A percentile compares a stretch with the other conserved stretches of the same genome.
Evolutionary conservation across 345 rosid species (phyloP).

Genomic region (Cardamine resedifolia): DNA sequence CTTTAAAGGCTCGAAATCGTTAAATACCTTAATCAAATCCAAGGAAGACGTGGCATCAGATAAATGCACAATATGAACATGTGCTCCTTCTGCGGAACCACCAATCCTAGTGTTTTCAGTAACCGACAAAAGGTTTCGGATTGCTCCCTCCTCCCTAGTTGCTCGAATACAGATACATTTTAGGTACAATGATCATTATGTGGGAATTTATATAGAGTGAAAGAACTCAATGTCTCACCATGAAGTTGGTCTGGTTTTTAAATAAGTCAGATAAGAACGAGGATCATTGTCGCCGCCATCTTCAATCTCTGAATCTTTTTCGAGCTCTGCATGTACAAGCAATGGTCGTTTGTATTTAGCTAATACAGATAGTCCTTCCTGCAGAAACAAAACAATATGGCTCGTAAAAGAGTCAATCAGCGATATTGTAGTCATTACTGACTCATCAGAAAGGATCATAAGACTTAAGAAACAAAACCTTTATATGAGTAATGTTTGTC

Average conservation of each 20-base stretch:
- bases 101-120: constrained; percentile 67
- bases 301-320: constrained; percentile 46
- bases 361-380: constrained; percentile 80
- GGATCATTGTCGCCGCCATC: constrained; percentile 48
- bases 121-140: constrained; percentile 62
- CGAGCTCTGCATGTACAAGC: constrained; percentile 90
- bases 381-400: constrained; percentile 30
- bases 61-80: constrained; percentile 91
- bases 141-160: constrained; percentile 91
- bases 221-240: constrained; percentile 50
- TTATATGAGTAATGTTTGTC: constrained; percentile 83
- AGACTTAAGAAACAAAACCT: constrained; percentile 46
- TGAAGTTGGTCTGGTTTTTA: constrained; percentile 78
- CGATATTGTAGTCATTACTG: background rate
- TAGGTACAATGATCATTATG: background rate
- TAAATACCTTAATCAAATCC: constrained; percentile 69
- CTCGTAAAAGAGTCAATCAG: background rate
- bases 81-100: constrained; percentile 87
- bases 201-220: background rate
- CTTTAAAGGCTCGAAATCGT: background rate
- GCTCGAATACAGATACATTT: background rate
- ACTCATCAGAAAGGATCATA: background rate
- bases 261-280: constrained; percentile 70
- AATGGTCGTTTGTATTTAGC: constrained; percentile 85
- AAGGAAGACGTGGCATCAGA: constrained; percentile 83